Evolutionary conservation across 2,329 filamentous ascomycete species (phyloP), one percentile per base, ranked within the genome.

Genomic region (Calonectria henricotiae): DNA sequence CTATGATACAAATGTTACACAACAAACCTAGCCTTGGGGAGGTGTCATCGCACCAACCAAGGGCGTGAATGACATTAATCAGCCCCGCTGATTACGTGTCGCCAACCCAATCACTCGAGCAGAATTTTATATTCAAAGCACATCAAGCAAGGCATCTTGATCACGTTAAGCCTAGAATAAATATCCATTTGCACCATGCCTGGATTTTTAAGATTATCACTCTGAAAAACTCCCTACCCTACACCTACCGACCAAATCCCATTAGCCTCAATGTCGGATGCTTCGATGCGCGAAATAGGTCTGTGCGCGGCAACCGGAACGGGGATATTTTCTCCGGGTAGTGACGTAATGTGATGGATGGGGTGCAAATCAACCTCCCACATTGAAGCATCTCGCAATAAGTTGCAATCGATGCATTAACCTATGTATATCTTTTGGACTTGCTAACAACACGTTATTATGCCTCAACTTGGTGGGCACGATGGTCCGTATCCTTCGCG

Each of bases 401-500:
- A 43, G 55, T 15, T 58, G 47, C 20, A 35, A 20, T 35, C 43
- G 30, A 8, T 15, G 51, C 32, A 63, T 63, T 61, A 39, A 30
- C 64, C 58, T 25, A 23, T 35, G 62, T 37, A 13, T 9, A 2
- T 13, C 60, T 47, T 17, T 27, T 25, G 23, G 32, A 13, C 43
- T n/a, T 43, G 7, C 49, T 43, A 49, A 27, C 17, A 30, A 55
- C 25, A 43, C 25, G 23, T n/a, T 17, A 8, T 70, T 35, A 79
- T 79, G 77, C 68, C 77, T 37, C 30, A 32, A 32, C 71, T 68
- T 43, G 61, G 44, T 37, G 39, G 61, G 46, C 67, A 70, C 5
- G 44, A 67, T 8, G 71, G 68, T 35, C 68, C 46, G 3, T 63
- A 70, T 58, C 71, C 72, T 23, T 68, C 69, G 11, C 66, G 73